Conservation (phyloP, 805 yeast genomes). For the Candida anglica region DNA sequence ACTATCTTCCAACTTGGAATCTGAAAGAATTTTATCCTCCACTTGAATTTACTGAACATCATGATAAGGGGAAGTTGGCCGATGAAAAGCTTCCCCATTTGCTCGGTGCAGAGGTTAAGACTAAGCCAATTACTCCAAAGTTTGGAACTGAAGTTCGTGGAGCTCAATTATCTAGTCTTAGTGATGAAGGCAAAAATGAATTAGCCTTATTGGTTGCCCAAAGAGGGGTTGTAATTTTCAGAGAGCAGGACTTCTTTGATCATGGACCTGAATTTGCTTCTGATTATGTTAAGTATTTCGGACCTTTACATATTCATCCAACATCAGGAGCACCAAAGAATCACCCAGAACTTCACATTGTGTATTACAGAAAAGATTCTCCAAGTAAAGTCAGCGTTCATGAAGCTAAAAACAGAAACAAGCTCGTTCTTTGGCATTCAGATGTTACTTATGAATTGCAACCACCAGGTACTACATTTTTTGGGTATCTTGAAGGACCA, state of each 20-base stretch:
- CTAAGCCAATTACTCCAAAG: constrained; percentile 55
- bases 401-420: constrained; percentile 14
- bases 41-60: constrained; percentile 47
- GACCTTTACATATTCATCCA: constrained; percentile 44
- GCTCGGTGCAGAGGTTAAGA: constrained; percentile 26
- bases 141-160: constrained; percentile 66
- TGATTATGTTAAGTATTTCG: constrained; percentile 31
- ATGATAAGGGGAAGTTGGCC: constrained; percentile 58
- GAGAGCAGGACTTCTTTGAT: constrained; percentile 57
- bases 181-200: constrained; percentile 57
- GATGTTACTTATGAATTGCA: constrained; percentile 39
- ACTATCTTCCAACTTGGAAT: constrained; percentile 29
- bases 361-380: constrained; percentile 18
- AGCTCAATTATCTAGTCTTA: constrained; percentile 52
- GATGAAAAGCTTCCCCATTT: constrained; percentile 51
- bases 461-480: constrained; percentile 37
- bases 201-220: constrained; percentile 64
- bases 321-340: constrained; percentile 36
- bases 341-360: constrained; percentile 25
- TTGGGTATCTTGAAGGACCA: constrained; percentile 34
- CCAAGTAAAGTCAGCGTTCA: constrained; percentile 1
- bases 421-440: constrained; percentile 30
- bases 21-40: constrained; percentile 43
- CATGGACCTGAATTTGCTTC: constrained; percentile 29
- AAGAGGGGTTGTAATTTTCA: constrained; percentile 62